Evolutionary conservation across 2,329 filamentous ascomycete species (phyloP).

Genomic region (Penicillium sp.): DNA sequence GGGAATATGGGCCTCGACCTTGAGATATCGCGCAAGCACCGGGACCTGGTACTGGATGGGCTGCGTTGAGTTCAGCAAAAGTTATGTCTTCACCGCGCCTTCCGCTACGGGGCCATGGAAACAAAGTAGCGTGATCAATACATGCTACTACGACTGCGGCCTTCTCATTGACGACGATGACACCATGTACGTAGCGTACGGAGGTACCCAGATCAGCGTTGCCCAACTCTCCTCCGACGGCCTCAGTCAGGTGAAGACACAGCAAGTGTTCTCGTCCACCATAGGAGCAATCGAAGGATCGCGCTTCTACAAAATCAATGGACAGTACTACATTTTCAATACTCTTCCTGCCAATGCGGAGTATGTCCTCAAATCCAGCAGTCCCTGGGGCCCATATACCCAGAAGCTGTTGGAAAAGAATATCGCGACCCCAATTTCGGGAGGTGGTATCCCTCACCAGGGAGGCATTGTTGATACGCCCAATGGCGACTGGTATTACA

Average conservation of each 20-base stretch:
- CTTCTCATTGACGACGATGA: slow-evolving; percentile 63
- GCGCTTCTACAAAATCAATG: slow-evolving; percentile 62
- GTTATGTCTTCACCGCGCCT: slow-evolving; percentile 58
- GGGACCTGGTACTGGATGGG: slow-evolving; percentile 62
- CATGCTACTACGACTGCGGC: slow-evolving; percentile 62
- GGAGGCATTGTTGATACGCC: slow-evolving; percentile 59
- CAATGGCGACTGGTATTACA: slow-evolving; percentile 61
- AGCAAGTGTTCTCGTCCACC: slow-evolving; percentile 51
- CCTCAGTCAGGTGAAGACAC: slow-evolving; percentile 49
- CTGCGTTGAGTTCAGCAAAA: slow-evolving; percentile 56
- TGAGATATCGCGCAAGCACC: slow-evolving; percentile 56
- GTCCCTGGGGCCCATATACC: slow-evolving; percentile 58
- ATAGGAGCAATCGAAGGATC: slow-evolving; percentile 54
- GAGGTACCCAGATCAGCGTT: slow-evolving; percentile 54
- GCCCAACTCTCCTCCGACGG: slow-evolving; percentile 57
- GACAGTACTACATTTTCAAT: slow-evolving; percentile 59
- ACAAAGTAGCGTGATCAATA: slow-evolving; percentile 41
- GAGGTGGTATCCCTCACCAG: slow-evolving; percentile 57
- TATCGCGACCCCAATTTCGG: slow-evolving; percentile 50
- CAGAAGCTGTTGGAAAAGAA: slow-evolving; percentile 48
- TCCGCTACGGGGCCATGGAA: slow-evolving; percentile 51
- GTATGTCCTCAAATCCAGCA: slow-evolving; percentile 55
- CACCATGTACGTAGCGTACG: slow-evolving; percentile 62
- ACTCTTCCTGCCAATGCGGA: slow-evolving; percentile 53
- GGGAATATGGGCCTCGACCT: slow-evolving; percentile 61